These are phyloP conservation scores for Graphiopsis chlorocephala DNA, from an alignment of 2,329 filamentous ascomycete species.

Conservation along the genomic window DNA sequence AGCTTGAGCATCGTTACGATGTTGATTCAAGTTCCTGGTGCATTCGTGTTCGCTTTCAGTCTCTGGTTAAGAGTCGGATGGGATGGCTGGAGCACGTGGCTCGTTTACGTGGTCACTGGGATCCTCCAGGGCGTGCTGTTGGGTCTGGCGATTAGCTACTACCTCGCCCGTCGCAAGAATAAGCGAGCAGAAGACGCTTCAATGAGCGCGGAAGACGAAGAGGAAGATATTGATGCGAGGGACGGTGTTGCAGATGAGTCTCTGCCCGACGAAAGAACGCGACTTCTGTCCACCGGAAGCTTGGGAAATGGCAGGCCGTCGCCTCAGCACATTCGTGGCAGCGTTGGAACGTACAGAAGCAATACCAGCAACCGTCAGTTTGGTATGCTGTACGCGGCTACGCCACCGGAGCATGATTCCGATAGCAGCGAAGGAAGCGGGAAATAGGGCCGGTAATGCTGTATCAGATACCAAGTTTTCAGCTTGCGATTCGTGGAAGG, in stretches of 20 bases:
- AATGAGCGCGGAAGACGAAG: background rate
- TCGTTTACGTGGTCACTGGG: constrained; percentile 84
- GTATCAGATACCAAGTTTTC: background rate
- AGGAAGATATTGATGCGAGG: constrained; percentile 19
- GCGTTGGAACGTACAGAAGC: constrained; percentile 17
- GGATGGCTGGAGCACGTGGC: constrained; percentile 93
- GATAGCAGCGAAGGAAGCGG: constrained; percentile 19
- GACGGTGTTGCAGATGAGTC: constrained; percentile 15
- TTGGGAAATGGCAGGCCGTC: background rate
- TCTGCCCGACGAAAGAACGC: constrained; percentile 9
- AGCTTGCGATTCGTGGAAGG: background rate
- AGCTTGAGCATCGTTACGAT: constrained; percentile 97
- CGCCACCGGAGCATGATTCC: constrained; percentile 26
- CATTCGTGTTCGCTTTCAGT: constrained; percentile 83
- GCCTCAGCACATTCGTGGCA: background rate
- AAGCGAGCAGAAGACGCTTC: background rate
- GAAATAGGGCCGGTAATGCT: constrained; percentile 7
- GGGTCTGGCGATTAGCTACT: constrained; percentile 75
- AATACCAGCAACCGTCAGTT: constrained; percentile 22
- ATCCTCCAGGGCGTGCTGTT: constrained; percentile 78
- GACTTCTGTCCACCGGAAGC: constrained; percentile 5
- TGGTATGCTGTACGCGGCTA: constrained; percentile 25
- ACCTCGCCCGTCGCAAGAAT: constrained; percentile 42
- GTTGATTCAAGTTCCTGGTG: constrained; percentile 94
- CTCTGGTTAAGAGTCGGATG: constrained; percentile 68